Base-by-base conservation (phyloP, 116 monocot genomes). In the Zostera marina region DNA sequence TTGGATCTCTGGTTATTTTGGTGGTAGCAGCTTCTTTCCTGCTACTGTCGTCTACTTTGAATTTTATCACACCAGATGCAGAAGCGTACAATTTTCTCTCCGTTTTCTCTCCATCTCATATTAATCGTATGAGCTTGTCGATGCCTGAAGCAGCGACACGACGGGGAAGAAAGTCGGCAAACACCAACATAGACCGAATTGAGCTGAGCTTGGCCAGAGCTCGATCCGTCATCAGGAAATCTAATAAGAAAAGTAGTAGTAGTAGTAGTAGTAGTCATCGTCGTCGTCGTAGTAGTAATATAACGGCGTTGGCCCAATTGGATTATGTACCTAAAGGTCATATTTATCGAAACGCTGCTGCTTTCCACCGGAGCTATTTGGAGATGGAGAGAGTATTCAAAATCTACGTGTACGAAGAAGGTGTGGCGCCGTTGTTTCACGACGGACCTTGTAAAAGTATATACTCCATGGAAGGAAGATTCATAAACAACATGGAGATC, bases 351-450 rank as follows among this genome's bases (percentile, higher is more conserved):
- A 52, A 48, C 20, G 14, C 44, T 2, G 3, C 26, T 9, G 44
- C 53, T 6, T 48, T 47, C 25, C 42, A 41, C 26, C 39, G 17
- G 78, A 93, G 87, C 66, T 87, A 93, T 16, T 38, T 77, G 69
- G 84, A 93, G 55, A 93, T 93, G 88, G 93, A 93, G 74, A 87
- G 77, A 72, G 14, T 54, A 5, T 93, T 93, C 60, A 87, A 69
- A 68, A 73, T 93, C 3, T 79, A 77, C 22, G 77, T 93, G 0
- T 93, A 93, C 19, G 71, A 83, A 71, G 93, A 93, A 77, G 93
- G 93, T 0, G 93, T 81, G 17, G 77, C 88, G 8, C 87, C 93
- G 10, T 41, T 93, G 23, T 93, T 93, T 54, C 93, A 93, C 58
- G 83, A 87, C 47, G 93, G 93, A 0, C 93, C 93, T 9, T 87